Base-by-base conservation (phyloP, 129 eudicot genomes). In the Flaveria ramosissima region DNA sequence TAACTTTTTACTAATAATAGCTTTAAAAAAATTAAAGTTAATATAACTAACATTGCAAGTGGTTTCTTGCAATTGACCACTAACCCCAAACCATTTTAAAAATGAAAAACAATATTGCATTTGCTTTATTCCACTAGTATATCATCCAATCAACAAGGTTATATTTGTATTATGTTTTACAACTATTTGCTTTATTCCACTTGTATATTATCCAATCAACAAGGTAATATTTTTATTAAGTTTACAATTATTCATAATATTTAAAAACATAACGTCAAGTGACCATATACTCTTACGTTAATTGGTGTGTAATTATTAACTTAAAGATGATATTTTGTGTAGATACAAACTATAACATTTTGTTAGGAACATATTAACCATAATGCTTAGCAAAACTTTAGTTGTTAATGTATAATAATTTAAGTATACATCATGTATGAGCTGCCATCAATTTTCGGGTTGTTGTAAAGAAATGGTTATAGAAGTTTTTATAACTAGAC, bases 41-140 rank as follows among this genome's bases (percentile, higher is more conserved):
- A 17, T 68, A 19, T 20, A 68, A 68, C 72, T 42, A 42, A 52
- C 53, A 55, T 53, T 51, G 52, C 39, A n/a, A 55, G 77, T 55
- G 77, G 77, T 55, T 72, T 60, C 52, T 72, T 39, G 39, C 52
- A 4, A 55, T 1, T 52, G 76, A 53, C 77, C 52, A 72, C 77
- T 30, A 32, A 53, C 42, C 26, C 30, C 16, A 30, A 51, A 10
- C 15, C 19, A 14, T 14, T 9, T 70, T 26, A 15, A 26, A 48
- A 48, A 23, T 15, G 30, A 15, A 15, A 3, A 5, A 59, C 0
- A 21, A 59, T 27, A 32, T 9, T 21, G 6, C 1, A 61, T 26
- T 61, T 52, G 59, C 13, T 56, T 56, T 20, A 56, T 56, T 52
- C 21, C 21, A 15, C n/a, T n/a, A 16, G n/a, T 52, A n/a, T n/a